Evolutionary conservation across 2,329 filamentous ascomycete species (phyloP), one percentile per base, ranked within the genome.

Genomic region (Paraphaeosphaeria sporulosa): DNA sequence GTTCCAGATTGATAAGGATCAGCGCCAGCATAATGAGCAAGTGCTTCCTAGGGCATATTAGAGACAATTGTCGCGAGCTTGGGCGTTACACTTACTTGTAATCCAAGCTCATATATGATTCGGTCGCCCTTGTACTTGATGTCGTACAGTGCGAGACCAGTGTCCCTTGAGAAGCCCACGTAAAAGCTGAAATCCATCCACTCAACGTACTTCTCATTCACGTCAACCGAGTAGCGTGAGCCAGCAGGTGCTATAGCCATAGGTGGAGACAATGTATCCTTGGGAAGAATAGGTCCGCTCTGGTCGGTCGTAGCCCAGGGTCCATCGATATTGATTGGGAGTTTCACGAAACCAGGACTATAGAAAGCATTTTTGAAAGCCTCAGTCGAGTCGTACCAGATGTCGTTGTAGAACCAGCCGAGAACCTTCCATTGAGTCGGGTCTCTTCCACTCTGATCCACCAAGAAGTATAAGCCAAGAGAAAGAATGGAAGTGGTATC

Each of bases 361-460:
- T 72, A 79, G 66, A 80, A 82, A 2, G 83, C 83, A 0, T 56
- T 64, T 34, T 82, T 74, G 69, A 86, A 83, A 5, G 78, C 79
- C n/a, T 84, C 77, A 1, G 81, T 83, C 3, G 81, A 81, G 32
- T 78, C 70, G 66, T 87, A 88, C 62, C 83, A 83, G 17, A 83
- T 69, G 47, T 81, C 80, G 58, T 85, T 82, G 66, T 86, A 87
- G n/a, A 84, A 80, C 83, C 85, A 87, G 2, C 82, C 83, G n/a
- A 79, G 75, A 0, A 85, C 68, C 12, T 69, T 76, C 86, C 86
- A 88, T 44, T 82, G 73, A 12, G 77, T 75, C 7, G 82, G 80
- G 59, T 87, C 81, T 8, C 83, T 78, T 0, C 83, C 82, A 0
- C 83, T 86, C 0, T 85, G 70, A 61, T 88, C 82, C 23, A 73